These are phyloP conservation scores for Pythium utonaiense DNA, from an alignment of 352 stramenopile genomes.

Conservation along the genomic window DNA sequence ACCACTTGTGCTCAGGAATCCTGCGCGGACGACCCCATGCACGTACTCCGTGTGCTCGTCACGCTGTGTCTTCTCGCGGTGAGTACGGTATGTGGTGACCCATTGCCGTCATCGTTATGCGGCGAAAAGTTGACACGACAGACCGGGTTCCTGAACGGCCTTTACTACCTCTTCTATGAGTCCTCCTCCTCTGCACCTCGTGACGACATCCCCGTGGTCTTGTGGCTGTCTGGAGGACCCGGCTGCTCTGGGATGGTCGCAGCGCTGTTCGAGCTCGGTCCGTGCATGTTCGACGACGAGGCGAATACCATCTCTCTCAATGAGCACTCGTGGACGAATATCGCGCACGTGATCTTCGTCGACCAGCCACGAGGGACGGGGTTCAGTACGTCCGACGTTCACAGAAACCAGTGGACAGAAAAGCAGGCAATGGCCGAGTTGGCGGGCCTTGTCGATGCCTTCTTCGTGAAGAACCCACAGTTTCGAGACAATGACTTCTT, in stretches of 20 bases:
- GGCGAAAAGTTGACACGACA: conserved; percentile 56
- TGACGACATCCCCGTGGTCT: conserved; percentile 74
- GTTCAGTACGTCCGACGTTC: conserved; percentile 36
- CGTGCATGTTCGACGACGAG: conserved; percentile 87
- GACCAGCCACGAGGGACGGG: conserved; percentile 91
- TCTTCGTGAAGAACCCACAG: conserved; percentile 41
- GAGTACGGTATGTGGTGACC: background rate
- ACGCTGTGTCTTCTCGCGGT: background rate
- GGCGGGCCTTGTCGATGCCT: conserved; percentile 44
- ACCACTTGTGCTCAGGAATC: background rate
- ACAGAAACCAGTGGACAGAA: conserved; percentile 38
- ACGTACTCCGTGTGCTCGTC: conserved; percentile 2
- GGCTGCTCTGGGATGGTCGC: conserved; percentile 93
- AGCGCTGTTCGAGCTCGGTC: conserved; percentile 95
- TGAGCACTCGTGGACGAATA: conserved; percentile 91
- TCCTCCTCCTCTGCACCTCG: conserved; percentile 23
- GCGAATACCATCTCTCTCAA: conserved; percentile 69
- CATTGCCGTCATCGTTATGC: conserved; percentile 40
- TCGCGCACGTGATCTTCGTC: conserved; percentile 95
- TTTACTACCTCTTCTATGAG: conserved; percentile 80
- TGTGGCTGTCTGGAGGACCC: conserved; percentile 96
- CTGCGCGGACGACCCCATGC: conserved; percentile 2
- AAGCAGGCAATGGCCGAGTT: conserved; percentile 42
- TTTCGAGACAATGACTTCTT: conserved; percentile 77
- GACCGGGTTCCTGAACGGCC: conserved; percentile 51